Evolutionary conservation across 495 filamentous ascomycete species (phyloP).

Genomic region (Copromyces sp.): DNA sequence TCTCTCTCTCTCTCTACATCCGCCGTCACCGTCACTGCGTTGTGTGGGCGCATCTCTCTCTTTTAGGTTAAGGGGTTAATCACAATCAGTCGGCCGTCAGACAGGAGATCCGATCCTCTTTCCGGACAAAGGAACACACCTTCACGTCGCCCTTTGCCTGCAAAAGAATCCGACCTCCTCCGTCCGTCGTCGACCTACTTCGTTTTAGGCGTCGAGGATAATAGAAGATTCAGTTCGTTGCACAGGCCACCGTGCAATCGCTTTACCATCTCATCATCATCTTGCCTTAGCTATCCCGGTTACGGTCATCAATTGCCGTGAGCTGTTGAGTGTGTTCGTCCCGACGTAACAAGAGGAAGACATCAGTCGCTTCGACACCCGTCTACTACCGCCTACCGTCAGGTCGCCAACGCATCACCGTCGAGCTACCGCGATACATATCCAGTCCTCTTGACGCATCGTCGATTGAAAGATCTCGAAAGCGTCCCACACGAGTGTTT

Average conservation of each 20-base stretch:
- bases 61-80: conserved; percentile 27
- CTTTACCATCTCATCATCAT: not conserved
- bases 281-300: conserved; percentile 14
- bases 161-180: conserved; percentile 21
- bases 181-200: conserved; percentile 23
- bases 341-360: not conserved
- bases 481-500: conserved; percentile 13
- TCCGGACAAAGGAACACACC: conserved; percentile 22
- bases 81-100: conserved; percentile 14
- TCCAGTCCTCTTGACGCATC: conserved; percentile 4
- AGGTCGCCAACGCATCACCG: conserved; percentile 3
- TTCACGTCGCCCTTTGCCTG: conserved; percentile 19
- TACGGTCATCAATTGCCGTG: conserved; percentile 19
- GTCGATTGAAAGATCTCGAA: conserved; percentile 29
- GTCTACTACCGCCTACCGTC: conserved; percentile 1
- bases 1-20: conserved; percentile 1
- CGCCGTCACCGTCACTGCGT: conserved; percentile 11
- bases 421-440: not conserved
- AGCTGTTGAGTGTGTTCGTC: conserved; percentile 13
- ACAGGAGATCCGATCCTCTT: conserved; percentile 22
- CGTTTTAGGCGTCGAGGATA: conserved; percentile 21
- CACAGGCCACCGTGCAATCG: conserved; percentile 27
- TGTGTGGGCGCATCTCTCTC: conserved; percentile 31
- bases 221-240: conserved; percentile 23
- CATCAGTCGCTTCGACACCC: not conserved